A percentile compares a stretch with the other conserved stretches of the same genome.
These are phyloP conservation scores for Cymbopogon citratus DNA, from an alignment of 176 grass and related monocot genomes.

Conservation along the genomic window DNA sequence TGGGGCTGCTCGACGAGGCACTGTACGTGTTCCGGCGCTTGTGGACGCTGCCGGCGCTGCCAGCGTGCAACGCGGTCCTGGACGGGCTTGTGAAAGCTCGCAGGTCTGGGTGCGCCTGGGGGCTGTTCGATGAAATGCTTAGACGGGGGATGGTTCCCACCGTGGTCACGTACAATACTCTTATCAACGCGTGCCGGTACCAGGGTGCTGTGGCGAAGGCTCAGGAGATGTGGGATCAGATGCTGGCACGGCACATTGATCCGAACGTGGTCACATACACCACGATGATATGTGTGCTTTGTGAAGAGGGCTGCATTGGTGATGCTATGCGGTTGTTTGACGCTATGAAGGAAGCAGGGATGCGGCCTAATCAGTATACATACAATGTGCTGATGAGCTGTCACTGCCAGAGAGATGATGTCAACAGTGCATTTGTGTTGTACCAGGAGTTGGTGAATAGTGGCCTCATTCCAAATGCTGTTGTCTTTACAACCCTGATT, in stretches of 20 bases:
- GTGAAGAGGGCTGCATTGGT: constrained; percentile 34
- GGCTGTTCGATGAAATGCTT: constrained; percentile 51
- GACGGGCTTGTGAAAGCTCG: constrained; percentile 29
- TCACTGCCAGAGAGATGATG: constrained; percentile 25
- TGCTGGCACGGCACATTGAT: constrained; percentile 17
- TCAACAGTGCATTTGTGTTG: constrained; percentile 4
- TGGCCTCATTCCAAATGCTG: constrained; percentile 34
- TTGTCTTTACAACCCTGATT: constrained; percentile 48
- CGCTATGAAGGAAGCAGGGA: constrained; percentile 37
- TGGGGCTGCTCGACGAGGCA: constrained; percentile 35
- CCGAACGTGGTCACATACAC: constrained; percentile 48
- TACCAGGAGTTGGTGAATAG: constrained; percentile 37
- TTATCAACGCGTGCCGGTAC: constrained; percentile 42
- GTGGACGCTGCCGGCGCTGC: constrained; percentile 23
- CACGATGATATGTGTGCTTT: constrained; percentile 41
- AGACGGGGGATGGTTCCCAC: constrained; percentile 30
- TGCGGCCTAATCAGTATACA: constrained; percentile 42
- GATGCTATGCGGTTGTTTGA: constrained; percentile 26
- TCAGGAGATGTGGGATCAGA: constrained; percentile 41
- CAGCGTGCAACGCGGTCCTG: constrained; percentile 36
- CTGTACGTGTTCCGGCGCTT: constrained; percentile 34
- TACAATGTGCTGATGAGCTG: constrained; percentile 52
- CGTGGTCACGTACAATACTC: constrained; percentile 50
- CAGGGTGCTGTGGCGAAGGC: constrained; percentile 30
- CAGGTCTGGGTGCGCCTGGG: constrained; percentile 26